Evolutionary conservation across 2,329 filamentous ascomycete species (phyloP).

Genomic region (Diaporthe eres): DNA sequence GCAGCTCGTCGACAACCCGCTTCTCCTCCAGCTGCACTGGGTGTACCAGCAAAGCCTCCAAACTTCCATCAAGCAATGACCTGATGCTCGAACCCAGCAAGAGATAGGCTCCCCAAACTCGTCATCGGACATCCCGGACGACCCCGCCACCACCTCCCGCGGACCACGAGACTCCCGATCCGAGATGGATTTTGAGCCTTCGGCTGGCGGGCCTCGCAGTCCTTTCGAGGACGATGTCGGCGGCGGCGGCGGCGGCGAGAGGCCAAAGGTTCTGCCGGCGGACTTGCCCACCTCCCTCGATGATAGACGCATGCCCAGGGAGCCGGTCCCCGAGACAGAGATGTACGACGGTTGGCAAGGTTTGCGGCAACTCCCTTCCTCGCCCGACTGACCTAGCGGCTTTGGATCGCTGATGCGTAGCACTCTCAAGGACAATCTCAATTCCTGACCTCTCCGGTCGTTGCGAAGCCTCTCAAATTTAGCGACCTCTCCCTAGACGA

Average conservation of each 20-base stretch:
- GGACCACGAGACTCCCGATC: constrained; percentile 43
- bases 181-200: constrained; percentile 73
- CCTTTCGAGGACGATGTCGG: constrained; percentile 51
- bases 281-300: constrained; percentile 94
- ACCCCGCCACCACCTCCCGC: constrained; percentile 32
- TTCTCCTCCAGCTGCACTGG: background rate
- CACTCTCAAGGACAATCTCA: constrained; percentile 84
- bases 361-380: constrained; percentile 47
- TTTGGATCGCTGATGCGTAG: constrained; percentile 21
- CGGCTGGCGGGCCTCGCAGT: constrained; percentile 58
- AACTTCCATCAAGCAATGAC: background rate
- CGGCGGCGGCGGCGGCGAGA: constrained; percentile 57
- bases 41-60: background rate
- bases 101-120: constrained; percentile 18
- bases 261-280: constrained; percentile 74
- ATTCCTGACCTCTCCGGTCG: constrained; percentile 88
- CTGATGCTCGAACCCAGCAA: constrained; percentile 32
- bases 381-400: background rate
- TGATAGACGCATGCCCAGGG: constrained; percentile 80
- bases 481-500: constrained; percentile 86
- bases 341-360: constrained; percentile 99
- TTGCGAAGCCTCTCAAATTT: constrained; percentile 88
- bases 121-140: constrained; percentile 35
- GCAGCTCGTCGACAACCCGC: constrained; percentile 3
- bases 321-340: constrained; percentile 86